These are phyloP conservation scores for Filosporella fistucella DNA, from an alignment of 495 filamentous ascomycete species.

Conservation along the genomic window DNA sequence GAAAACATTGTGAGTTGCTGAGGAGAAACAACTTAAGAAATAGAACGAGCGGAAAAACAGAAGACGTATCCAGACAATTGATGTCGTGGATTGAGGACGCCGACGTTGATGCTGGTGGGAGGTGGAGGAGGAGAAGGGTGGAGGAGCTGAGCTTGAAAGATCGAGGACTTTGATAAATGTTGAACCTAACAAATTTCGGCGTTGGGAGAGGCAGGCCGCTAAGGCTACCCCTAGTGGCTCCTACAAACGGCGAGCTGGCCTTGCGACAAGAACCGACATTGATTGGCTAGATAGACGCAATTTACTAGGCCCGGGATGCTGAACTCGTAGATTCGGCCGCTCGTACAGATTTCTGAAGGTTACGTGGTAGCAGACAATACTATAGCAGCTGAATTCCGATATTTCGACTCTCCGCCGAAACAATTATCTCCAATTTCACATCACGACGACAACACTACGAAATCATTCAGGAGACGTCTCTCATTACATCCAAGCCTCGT, in stretches of 20 bases:
- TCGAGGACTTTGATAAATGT: not conserved
- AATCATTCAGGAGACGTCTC: no score
- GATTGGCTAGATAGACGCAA: not conserved
- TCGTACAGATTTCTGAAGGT: constrained; percentile 3
- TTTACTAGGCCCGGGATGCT: no score
- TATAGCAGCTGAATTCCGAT: no score
- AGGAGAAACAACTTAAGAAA: constrained; percentile 23
- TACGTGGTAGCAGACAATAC: constrained; percentile 18
- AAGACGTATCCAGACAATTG: constrained; percentile 23
- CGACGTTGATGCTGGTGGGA: constrained; percentile 11
- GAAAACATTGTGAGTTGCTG: constrained; percentile 42
- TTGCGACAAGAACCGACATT: no score
- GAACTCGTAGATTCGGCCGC: not conserved
- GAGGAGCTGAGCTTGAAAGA: constrained; percentile 1
- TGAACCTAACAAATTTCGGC: constrained; percentile 6
- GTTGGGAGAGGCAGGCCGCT: no score
- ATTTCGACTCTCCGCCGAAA: no score
- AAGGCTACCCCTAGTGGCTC: no score
- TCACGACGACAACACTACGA: no score
- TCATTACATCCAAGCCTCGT: constrained; percentile 13
- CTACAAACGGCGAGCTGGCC: no score
- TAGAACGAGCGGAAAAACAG: constrained; percentile 25
- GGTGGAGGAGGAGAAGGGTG: constrained; percentile 4
- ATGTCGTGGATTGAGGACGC: constrained; percentile 15
- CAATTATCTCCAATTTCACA: not conserved